phyloP scores from a whole-genome alignment of 2,329 filamentous ascomycete species.

The Chrysoporthe puriensis region DNA sequence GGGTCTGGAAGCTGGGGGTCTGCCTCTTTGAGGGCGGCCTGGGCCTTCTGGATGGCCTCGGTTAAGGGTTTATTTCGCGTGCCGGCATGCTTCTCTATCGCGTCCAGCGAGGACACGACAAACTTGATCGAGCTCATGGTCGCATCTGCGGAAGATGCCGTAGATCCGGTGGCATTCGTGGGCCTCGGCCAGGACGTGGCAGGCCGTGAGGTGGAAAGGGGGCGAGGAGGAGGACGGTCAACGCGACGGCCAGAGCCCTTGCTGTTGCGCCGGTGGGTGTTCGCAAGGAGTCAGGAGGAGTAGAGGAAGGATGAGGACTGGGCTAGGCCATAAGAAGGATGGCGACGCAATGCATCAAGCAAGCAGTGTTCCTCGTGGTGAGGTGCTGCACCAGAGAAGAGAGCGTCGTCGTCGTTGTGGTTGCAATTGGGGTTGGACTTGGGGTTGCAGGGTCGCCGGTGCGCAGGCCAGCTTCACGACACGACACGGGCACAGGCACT shows the following conservation, averaged over 20 bases:
- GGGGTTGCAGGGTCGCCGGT: conserved; percentile 15
- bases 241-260: not conserved
- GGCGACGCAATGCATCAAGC: conserved; percentile 2
- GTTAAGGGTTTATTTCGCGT: conserved; percentile 77
- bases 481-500: not conserved
- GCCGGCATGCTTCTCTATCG: conserved; percentile 85
- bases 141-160: conserved; percentile 38
- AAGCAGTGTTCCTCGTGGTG: conserved; percentile 6
- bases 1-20: conserved; percentile 84
- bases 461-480: conserved; percentile 12
- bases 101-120: conserved; percentile 89
- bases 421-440: conserved; percentile 1
- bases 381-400: conserved; percentile 12
- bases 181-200: not conserved
- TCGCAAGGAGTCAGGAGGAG: conserved; percentile 4
- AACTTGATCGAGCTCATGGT: conserved; percentile 95
- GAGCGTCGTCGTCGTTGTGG: conserved; percentile 6
- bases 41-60: conserved; percentile 79
- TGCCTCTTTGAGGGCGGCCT: conserved; percentile 83
- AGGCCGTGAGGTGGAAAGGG: not conserved
- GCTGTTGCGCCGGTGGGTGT: conserved; percentile 17
- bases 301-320: conserved; percentile 2
- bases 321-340: conserved; percentile 14
- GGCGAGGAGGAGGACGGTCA: conserved; percentile 5
- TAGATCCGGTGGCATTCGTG: conserved; percentile 45